Evolutionary conservation across 148 eudicot species (phyloP).

Genomic region (Bassia scoparia): DNA sequence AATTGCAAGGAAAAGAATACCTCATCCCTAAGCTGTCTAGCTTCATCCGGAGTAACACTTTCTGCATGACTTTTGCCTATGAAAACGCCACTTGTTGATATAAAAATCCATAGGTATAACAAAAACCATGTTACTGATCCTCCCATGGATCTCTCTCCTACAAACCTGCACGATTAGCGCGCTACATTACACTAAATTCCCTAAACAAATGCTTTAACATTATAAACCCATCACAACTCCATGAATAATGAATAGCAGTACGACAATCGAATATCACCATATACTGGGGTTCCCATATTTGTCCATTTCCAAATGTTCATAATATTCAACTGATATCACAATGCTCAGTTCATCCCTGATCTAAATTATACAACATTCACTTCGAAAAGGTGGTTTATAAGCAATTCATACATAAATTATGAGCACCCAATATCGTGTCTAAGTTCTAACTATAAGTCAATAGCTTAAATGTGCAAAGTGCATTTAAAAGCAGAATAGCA

Average conservation of each 20-base stretch:
- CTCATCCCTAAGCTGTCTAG: slow-evolving; percentile 82
- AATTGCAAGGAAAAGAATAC: slow-evolving; percentile 26
- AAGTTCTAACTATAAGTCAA: too few species aligned
- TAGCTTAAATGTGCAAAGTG: background rate
- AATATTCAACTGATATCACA: background rate
- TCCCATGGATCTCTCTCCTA: slow-evolving; percentile 9
- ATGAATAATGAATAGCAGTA: background rate
- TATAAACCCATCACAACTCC: background rate
- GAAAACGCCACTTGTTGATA: slow-evolving; percentile 26
- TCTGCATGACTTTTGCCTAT: slow-evolving; percentile 41
- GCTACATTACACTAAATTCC: slow-evolving; percentile 1
- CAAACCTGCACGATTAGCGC: slow-evolving; percentile 5
- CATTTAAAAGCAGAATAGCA: background rate
- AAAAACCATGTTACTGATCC: slow-evolving; percentile 23
- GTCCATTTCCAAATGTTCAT: background rate
- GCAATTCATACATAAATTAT: background rate
- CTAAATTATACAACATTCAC: background rate
- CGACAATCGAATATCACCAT: background rate
- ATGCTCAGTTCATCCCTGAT: background rate
- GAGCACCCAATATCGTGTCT: background rate
- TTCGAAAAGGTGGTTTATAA: background rate
- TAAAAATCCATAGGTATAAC: slow-evolving; percentile 23
- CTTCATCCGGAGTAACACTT: slow-evolving; percentile 71
- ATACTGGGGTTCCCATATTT: background rate
- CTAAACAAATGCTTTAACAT: background rate